These are phyloP conservation scores for Berberis thunbergii DNA, from an alignment of 164 flowering plant genomes.

Conservation along the genomic window DNA sequence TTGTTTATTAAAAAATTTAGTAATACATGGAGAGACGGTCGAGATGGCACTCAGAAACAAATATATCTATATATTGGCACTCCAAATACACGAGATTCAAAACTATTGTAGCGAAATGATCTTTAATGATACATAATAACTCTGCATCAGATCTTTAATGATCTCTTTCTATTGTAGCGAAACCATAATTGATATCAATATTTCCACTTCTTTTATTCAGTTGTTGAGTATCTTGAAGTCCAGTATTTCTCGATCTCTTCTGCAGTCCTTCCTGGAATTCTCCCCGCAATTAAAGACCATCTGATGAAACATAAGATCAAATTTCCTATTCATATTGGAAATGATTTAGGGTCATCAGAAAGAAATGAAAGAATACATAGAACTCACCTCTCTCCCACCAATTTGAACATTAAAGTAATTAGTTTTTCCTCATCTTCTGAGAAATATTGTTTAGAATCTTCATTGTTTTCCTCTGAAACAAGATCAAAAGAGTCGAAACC, in stretches of 20 bases:
- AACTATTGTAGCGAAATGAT: no score
- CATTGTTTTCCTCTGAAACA: not conserved
- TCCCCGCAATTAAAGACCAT: slow-evolving; percentile 8
- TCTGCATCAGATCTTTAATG: not conserved
- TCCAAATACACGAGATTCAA: no score
- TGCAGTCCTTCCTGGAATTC: slow-evolving; percentile 4
- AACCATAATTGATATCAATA: not conserved
- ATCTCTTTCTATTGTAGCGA: not conserved
- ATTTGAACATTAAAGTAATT: not conserved
- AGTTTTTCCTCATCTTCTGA: slow-evolving; percentile 3
- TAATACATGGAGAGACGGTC: no score
- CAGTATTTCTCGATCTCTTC: slow-evolving; percentile 3
- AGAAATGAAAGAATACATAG: not conserved
- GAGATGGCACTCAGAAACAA: no score
- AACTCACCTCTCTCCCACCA: slow-evolving; percentile 7
- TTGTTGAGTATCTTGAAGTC: slow-evolving; percentile 5
- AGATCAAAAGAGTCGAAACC: not conserved
- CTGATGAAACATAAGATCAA: not conserved
- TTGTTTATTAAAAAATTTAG: no score
- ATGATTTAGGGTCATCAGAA: not conserved
- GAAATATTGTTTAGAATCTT: not conserved
- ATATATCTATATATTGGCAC: no score
- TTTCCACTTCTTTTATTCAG: not conserved
- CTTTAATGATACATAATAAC: no score
- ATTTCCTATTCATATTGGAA: no score